phyloP scores from a whole-genome alignment of 2,329 filamentous ascomycete species.

The Bertia moriformis region DNA sequence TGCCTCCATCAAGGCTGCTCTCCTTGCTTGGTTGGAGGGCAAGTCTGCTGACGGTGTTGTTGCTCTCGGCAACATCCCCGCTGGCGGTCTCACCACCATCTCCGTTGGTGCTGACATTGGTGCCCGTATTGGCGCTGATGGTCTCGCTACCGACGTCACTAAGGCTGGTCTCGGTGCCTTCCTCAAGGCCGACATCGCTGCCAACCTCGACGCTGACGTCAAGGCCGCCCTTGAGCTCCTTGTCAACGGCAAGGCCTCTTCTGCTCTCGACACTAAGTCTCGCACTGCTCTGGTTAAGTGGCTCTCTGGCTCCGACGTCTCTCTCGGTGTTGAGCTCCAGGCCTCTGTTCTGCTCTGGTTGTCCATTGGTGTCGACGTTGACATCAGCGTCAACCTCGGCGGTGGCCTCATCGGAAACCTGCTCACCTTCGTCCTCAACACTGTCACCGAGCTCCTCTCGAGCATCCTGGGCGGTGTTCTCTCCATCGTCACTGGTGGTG shows the following conservation, averaged over 20 bases:
- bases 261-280: slow-evolving; percentile 6
- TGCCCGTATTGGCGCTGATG: slow-evolving; percentile 12
- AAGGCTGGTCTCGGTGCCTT: slow-evolving; percentile 15
- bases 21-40: slow-evolving; percentile 16
- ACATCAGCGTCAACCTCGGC: slow-evolving; percentile 12
- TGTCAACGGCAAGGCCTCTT: slow-evolving; percentile 13
- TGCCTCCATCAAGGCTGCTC: slow-evolving; percentile 11
- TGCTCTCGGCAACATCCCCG: slow-evolving; percentile 11
- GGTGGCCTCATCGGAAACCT: slow-evolving; percentile 12
- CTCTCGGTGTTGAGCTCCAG: slow-evolving; percentile 18
- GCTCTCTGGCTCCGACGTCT: slow-evolving; percentile 14
- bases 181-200: slow-evolving; percentile 13
- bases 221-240: slow-evolving; percentile 12
- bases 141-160: slow-evolving; percentile 11
- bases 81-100: neutral
- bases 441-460: neutral
- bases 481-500: slow-evolving; percentile 13
- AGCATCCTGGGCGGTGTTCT: slow-evolving; percentile 12
- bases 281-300: slow-evolving; percentile 15
- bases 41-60: slow-evolving; percentile 12
- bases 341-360: slow-evolving; percentile 18
- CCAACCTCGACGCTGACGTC: slow-evolving; percentile 12
- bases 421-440: slow-evolving; percentile 11
- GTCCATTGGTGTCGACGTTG: slow-evolving; percentile 12
- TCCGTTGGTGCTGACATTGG: slow-evolving; percentile 13